Evolutionary conservation across 1,284 basidiomycete species (phyloP).

Genomic region (Cryptococcus sp.): DNA sequence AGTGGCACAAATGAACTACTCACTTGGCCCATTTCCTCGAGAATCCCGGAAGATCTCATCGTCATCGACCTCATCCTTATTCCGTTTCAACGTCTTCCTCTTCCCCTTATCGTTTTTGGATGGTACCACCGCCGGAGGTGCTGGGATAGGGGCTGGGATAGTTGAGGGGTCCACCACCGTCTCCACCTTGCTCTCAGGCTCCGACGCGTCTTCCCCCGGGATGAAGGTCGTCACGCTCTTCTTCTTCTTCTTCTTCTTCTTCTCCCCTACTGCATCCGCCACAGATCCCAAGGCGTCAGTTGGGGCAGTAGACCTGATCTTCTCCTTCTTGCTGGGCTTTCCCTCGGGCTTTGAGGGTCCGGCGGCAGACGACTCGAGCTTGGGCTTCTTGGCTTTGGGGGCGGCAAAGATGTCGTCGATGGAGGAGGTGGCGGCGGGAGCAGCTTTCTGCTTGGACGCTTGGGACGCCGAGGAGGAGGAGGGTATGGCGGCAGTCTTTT

Average conservation of each 20-base stretch:
- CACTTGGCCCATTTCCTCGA: conserved; percentile 67
- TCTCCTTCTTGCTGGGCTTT: conserved; percentile 1
- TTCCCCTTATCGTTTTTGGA: conserved; percentile 17
- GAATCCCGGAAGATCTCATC: conserved; percentile 67
- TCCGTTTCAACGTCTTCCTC: conserved; percentile 20
- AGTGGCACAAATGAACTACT: conserved; percentile 52
- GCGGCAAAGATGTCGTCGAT: conserved; percentile 47
- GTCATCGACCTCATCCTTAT: conserved; percentile 45
- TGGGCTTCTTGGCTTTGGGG: conserved; percentile 18
- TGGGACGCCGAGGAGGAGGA: background rate
- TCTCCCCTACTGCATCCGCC: conserved; percentile 4
- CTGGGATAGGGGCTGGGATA: conserved; percentile 2
- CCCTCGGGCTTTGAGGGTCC: background rate
- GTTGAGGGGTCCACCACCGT: conserved; percentile 32
- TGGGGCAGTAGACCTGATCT: background rate
- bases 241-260: conserved; percentile 26
- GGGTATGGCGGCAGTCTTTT: background rate
- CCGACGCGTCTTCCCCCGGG: conserved; percentile 1
- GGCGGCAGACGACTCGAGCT: background rate
- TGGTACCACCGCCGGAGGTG: conserved; percentile 6
- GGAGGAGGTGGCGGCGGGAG: conserved; percentile 6
- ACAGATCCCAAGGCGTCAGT: conserved; percentile 3
- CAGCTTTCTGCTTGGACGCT: conserved; percentile 1
- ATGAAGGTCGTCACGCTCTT: conserved; percentile 14
- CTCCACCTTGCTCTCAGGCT: conserved; percentile 19